These are phyloP conservation scores for Magnaporthiopsis rhizophila DNA, from an alignment of 2,329 filamentous ascomycete species.

Conservation along the genomic window DNA sequence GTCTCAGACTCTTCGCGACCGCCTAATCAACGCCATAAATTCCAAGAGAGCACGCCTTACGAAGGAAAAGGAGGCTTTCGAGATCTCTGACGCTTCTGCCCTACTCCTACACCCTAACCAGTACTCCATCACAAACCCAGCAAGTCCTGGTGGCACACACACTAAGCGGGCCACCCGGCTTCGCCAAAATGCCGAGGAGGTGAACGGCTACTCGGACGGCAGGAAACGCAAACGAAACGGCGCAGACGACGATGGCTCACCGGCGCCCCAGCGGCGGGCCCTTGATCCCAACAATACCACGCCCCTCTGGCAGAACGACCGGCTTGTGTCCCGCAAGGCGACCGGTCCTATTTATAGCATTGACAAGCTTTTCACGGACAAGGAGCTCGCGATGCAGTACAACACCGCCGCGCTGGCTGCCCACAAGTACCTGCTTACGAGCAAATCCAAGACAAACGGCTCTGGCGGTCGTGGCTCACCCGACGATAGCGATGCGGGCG, in stretches of 20 bases:
- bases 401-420: conserved; percentile 54
- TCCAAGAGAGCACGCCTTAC: conserved; percentile 57
- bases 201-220: conserved; percentile 43
- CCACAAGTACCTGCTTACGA: conserved; percentile 53
- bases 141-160: conserved; percentile 55
- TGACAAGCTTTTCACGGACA: conserved; percentile 64
- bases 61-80: conserved; percentile 59
- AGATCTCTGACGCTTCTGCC: conserved; percentile 59
- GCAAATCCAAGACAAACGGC: conserved; percentile 39
- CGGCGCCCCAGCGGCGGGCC: conserved; percentile 46
- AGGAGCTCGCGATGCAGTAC: conserved; percentile 59
- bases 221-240: conserved; percentile 57
- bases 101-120: conserved; percentile 60
- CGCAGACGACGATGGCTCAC: conserved; percentile 55
- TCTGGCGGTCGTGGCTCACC: conserved; percentile 34
- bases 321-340: conserved; percentile 45
- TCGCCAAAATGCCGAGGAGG: conserved; percentile 53
- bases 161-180: conserved; percentile 55
- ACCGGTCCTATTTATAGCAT: conserved; percentile 56
- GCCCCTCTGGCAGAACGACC: conserved; percentile 55
- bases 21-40: conserved; percentile 57
- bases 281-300: conserved; percentile 51
- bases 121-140: conserved; percentile 57
- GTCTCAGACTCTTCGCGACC: conserved; percentile 53
- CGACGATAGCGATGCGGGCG: conserved; percentile 42